phyloP scores from a whole-genome alignment of 176 grass and related monocot species.

The Saccharum officinarum region DNA sequence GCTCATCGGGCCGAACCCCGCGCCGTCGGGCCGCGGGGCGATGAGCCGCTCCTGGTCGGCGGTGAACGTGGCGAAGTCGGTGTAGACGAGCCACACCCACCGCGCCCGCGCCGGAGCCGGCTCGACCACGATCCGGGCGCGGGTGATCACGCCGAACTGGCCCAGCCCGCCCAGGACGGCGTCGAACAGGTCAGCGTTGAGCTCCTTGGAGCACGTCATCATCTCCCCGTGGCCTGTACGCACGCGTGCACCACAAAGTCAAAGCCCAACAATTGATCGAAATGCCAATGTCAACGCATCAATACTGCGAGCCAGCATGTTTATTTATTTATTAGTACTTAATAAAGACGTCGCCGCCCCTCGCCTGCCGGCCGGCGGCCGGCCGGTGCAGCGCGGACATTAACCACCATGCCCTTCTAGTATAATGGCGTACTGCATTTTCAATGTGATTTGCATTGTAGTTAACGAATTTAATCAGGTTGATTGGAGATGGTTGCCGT shows the following conservation, averaged over 20 bases:
- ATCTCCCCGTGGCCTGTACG: slow-evolving; percentile 56
- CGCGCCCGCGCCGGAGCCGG: slow-evolving; percentile 47
- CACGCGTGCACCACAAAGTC: slow-evolving; percentile 17
- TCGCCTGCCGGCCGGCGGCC: not conserved
- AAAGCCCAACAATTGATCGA: not conserved
- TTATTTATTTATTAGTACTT: not conserved
- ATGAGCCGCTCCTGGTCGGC: slow-evolving; percentile 68
- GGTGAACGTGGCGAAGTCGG: slow-evolving; percentile 55
- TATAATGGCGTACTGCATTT: not conserved
- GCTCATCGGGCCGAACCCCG: slow-evolving; percentile 34
- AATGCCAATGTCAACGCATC: slow-evolving; percentile 14
- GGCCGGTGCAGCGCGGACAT: slow-evolving; percentile 5
- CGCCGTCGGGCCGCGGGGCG: not conserved
- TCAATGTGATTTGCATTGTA: not conserved
- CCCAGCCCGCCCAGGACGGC: slow-evolving; percentile 72
- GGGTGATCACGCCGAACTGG: slow-evolving; percentile 83
- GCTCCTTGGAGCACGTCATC: slow-evolving; percentile 66
- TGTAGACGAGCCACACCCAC: slow-evolving; percentile 75
- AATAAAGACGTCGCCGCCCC: slow-evolving; percentile 40
- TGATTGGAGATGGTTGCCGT: not conserved
- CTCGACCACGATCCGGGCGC: slow-evolving; percentile 61
- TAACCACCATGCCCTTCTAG: not conserved
- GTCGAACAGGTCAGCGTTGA: slow-evolving; percentile 65
- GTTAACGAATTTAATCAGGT: not conserved
- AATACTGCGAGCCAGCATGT: not conserved